phyloP scores from a whole-genome alignment of 352 stramenopile genomes.

The Halophytophthora polymorphica region DNA sequence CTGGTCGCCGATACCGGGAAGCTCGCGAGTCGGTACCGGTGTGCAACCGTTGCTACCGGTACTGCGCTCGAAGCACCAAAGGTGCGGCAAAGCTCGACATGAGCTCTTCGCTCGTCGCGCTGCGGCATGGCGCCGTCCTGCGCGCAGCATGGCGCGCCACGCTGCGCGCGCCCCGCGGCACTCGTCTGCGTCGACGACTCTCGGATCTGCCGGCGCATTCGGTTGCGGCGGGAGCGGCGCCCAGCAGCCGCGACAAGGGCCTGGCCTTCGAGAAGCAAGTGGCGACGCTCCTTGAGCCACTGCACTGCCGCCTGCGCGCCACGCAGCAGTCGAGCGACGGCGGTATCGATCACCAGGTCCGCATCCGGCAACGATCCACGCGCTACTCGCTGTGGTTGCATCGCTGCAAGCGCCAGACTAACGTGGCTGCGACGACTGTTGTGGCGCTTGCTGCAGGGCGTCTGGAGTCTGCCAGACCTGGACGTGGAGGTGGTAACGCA shows the following conservation, averaged over 20 bases:
- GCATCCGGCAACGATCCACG: not conserved
- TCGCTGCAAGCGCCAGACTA: not conserved
- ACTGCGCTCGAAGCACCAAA: no score
- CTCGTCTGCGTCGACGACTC: slow-evolving; percentile 7
- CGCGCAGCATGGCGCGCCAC: no score
- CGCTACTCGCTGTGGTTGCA: not conserved
- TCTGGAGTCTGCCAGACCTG: slow-evolving; percentile 60
- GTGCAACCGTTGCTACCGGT: no score
- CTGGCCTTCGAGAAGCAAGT: slow-evolving; percentile 62
- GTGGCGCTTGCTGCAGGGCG: slow-evolving; percentile 37
- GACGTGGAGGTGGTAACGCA: slow-evolving; percentile 71
- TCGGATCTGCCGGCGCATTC: not conserved
- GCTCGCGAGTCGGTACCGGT: no score
- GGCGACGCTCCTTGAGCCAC: slow-evolving; percentile 42
- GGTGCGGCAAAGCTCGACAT: no score
- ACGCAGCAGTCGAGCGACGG: slow-evolving; percentile 71
- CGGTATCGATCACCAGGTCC: slow-evolving; percentile 65
- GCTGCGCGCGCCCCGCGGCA: no score
- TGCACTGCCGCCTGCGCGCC: slow-evolving; percentile 47
- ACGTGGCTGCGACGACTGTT: not conserved
- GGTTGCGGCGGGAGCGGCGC: not conserved
- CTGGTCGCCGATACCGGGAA: no score
- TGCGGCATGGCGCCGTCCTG: no score
- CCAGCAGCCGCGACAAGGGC: slow-evolving; percentile 41
- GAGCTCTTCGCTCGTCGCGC: no score